Conservation (phyloP, 352 stramenopile genomes). For the Phytopythium vexans region DNA sequence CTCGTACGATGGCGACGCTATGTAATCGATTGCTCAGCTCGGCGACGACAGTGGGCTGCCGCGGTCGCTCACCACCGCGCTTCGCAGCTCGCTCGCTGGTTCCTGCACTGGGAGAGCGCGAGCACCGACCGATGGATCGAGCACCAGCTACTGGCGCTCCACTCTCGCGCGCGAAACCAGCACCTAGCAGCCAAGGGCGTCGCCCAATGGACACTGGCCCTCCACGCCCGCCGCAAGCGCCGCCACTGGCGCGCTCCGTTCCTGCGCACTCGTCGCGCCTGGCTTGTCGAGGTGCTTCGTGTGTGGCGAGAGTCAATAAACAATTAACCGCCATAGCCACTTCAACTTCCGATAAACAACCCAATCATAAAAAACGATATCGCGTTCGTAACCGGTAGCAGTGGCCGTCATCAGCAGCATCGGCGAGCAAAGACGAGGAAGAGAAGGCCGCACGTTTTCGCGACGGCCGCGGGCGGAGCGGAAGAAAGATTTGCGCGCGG, state of each 20-base stretch:
- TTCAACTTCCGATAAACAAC: not conserved
- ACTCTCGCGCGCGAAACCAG: constrained; percentile 14
- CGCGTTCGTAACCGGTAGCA: too few relatives aligned
- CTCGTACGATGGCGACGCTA: constrained; percentile 20
- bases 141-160: constrained; percentile 22
- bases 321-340: constrained; percentile 5
- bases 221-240: constrained; percentile 10
- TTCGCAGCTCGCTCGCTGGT: constrained; percentile 11
- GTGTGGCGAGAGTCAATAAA: not conserved
- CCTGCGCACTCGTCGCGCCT: constrained; percentile 6
- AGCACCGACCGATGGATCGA: constrained; percentile 40
- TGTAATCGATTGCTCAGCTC: not conserved
- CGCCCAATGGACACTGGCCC: constrained; percentile 7
- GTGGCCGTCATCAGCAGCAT: too few relatives aligned
- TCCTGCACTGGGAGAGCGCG: constrained; percentile 53
- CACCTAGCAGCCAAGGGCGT: constrained; percentile 6
- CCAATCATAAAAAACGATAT: not conserved
- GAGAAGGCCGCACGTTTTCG: too few relatives aligned
- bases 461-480: too few relatives aligned
- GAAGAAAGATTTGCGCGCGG: too few relatives aligned
- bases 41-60: constrained; percentile 6
- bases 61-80: constrained; percentile 8
- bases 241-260: constrained; percentile 12
- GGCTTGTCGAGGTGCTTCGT: constrained; percentile 1
- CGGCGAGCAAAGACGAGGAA: too few relatives aligned